A percentile compares a stretch with the other conserved stretches of the same genome.
Conservation (phyloP, 2,329 filamentous ascomycete species). For the Trichophyton simii region DNA sequence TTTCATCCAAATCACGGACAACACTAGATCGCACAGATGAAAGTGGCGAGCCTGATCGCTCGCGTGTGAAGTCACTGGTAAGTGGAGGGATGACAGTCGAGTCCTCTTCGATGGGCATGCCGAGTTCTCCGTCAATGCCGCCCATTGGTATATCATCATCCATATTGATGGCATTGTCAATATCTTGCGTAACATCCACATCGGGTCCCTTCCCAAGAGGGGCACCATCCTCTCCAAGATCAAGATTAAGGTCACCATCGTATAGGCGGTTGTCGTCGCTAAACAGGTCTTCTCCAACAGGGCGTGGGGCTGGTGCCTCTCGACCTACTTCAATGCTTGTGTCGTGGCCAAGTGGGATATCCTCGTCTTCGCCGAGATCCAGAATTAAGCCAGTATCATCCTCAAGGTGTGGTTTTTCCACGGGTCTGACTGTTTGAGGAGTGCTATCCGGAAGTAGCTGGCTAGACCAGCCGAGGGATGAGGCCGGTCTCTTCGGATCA, state of each 20-base stretch:
- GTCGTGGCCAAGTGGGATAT: slow-evolving; percentile 53
- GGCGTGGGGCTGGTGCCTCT: slow-evolving; percentile 59
- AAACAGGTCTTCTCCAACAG: slow-evolving; percentile 43
- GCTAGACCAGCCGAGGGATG: slow-evolving; percentile 49
- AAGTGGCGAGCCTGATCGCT: slow-evolving; percentile 40
- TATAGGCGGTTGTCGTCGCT: slow-evolving; percentile 48
- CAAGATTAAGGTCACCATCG: slow-evolving; percentile 43
- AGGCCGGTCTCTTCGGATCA: slow-evolving; percentile 24
- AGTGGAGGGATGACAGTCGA: slow-evolving; percentile 22
- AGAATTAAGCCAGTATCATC: slow-evolving; percentile 63
- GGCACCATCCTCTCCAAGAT: slow-evolving; percentile 37
- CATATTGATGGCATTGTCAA: slow-evolving; percentile 44
- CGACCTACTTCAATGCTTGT: slow-evolving; percentile 77
- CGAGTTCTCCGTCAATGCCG: slow-evolving; percentile 41
- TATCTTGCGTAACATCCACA: slow-evolving; percentile 37
- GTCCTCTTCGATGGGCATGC: slow-evolving; percentile 47
- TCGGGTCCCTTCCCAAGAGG: slow-evolving; percentile 30
- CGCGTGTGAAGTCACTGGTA: slow-evolving; percentile 25
- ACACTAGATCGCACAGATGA: slow-evolving; percentile 41
- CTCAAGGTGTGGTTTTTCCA: slow-evolving; percentile 43
- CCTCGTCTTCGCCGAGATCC: slow-evolving; percentile 51
- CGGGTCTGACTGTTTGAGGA: slow-evolving; percentile 46
- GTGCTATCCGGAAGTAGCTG: slow-evolving; percentile 63
- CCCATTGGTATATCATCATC: slow-evolving; percentile 43
- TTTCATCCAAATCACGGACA: slow-evolving; percentile 50